A percentile compares a stretch with the other conserved stretches of the same genome.
phyloP scores from a whole-genome alignment of 140 eudicot genomes.

The Eryngium alpinum region DNA sequence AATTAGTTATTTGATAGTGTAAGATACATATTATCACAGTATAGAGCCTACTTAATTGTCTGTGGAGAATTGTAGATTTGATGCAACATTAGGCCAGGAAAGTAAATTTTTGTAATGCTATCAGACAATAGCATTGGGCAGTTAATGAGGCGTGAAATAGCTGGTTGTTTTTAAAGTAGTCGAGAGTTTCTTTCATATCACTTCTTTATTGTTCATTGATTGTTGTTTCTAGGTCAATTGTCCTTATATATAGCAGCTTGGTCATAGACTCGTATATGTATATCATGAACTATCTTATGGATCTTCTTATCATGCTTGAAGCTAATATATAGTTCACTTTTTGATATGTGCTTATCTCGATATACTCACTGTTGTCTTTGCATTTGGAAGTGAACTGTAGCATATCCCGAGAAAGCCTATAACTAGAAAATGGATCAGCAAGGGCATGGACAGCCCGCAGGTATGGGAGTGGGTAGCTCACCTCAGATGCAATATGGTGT shows the following conservation, averaged over 20 bases:
- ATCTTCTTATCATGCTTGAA: background rate
- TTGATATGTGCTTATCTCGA: background rate
- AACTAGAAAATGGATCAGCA: conserved; percentile 33
- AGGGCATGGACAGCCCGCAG: conserved; percentile 30
- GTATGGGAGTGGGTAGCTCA: conserved; percentile 15
- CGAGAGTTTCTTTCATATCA: background rate
- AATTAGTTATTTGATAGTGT: background rate
- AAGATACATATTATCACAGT: background rate
- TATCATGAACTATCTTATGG: background rate
- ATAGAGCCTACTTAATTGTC: background rate
- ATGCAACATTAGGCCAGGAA: background rate
- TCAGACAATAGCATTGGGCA: background rate
- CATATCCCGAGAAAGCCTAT: background rate
- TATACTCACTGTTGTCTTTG: background rate
- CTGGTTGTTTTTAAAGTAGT: background rate
- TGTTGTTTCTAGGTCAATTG: background rate
- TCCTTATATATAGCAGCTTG: background rate
- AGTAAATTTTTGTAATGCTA: background rate
- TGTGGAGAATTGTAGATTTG: background rate
- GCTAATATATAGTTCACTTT: background rate
- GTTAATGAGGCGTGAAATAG: background rate
- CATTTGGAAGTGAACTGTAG: conserved; percentile 1
- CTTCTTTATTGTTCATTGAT: background rate
- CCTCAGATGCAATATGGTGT: conserved; percentile 27
- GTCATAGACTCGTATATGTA: background rate